Conservation (phyloP, 495 filamentous ascomycete species). For the Cercophora newfieldiana region DNA sequence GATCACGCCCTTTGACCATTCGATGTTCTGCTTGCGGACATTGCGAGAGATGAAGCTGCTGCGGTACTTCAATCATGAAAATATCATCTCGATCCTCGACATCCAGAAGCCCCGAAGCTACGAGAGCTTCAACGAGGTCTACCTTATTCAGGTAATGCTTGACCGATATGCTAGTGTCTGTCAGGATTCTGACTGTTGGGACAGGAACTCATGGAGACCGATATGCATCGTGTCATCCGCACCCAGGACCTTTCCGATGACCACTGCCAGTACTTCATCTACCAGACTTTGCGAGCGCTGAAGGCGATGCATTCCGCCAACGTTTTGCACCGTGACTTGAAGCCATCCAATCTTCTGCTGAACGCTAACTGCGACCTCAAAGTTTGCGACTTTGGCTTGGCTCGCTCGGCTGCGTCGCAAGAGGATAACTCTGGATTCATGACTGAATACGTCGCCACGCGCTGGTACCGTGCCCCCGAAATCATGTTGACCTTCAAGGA, state of each 20-base stretch:
- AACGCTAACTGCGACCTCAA: slow-evolving; percentile 99
- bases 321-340: slow-evolving; percentile 95
- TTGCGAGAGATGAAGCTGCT: slow-evolving; percentile 99
- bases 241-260: slow-evolving; percentile 98
- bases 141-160: slow-evolving; percentile 87
- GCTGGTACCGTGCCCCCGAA: slow-evolving; percentile 98
- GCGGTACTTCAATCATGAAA: slow-evolving; percentile 99
- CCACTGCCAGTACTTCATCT: slow-evolving; percentile 99
- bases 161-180: not conserved
- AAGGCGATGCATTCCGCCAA: slow-evolving; percentile 99
- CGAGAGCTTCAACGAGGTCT: slow-evolving; percentile 96
- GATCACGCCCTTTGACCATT: slow-evolving; percentile 98
- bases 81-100: slow-evolving; percentile 99
- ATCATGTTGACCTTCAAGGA: slow-evolving; percentile 99
- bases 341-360: slow-evolving; percentile 93
- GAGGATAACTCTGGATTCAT: slow-evolving; percentile 99
- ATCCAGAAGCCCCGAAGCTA: slow-evolving; percentile 97
- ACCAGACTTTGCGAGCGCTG: slow-evolving; percentile 95
- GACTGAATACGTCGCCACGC: slow-evolving; percentile 99
- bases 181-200: not conserved
- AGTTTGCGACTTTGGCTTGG: slow-evolving; percentile 97
- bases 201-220: slow-evolving; percentile 99
- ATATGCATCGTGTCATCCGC: slow-evolving; percentile 99
- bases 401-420: slow-evolving; percentile 85
- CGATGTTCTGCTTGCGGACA: slow-evolving; percentile 97